These are phyloP conservation scores for Myriosclerotinia curreyana DNA, from an alignment of 2,329 filamentous ascomycete genomes.

Conservation along the genomic window DNA sequence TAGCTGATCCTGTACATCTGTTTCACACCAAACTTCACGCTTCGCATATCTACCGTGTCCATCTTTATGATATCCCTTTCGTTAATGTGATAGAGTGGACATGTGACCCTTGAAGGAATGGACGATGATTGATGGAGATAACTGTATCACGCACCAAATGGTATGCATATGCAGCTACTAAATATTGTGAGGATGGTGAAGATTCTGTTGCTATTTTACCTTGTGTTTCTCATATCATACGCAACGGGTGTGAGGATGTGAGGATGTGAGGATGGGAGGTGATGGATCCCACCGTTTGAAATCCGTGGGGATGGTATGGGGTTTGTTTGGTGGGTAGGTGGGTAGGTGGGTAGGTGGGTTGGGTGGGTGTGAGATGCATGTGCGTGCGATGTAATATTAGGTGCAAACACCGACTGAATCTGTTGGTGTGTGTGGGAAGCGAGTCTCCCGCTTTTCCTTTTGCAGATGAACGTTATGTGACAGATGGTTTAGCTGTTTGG, in stretches of 20 bases:
- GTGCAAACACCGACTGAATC: background rate
- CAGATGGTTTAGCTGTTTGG: background rate
- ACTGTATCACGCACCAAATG: background rate
- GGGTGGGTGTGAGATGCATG: too few relatives aligned
- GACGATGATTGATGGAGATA: conserved; percentile 2
- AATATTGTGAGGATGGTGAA: too few relatives aligned
- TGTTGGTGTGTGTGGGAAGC: conserved; percentile 8
- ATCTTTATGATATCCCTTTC: background rate
- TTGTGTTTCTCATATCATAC: too few relatives aligned
- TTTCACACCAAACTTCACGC: background rate
- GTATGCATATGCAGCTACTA: too few relatives aligned
- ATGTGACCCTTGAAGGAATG: background rate
- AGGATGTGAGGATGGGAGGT: too few relatives aligned
- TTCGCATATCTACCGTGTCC: conserved; percentile 4
- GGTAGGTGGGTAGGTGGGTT: too few relatives aligned
- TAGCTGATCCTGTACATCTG: background rate
- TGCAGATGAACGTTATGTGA: conserved; percentile 4
- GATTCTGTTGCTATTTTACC: too few relatives aligned
- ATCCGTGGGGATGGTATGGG: background rate
- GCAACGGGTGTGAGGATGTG: too few relatives aligned
- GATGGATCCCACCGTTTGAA: background rate
- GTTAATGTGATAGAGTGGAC: conserved; percentile 7
- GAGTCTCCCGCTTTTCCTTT: background rate
- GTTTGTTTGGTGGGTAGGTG: background rate
- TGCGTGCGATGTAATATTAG: background rate